These are phyloP conservation scores for Blastomyces silverae DNA, from an alignment of 2,329 filamentous ascomycete genomes.

Conservation along the genomic window DNA sequence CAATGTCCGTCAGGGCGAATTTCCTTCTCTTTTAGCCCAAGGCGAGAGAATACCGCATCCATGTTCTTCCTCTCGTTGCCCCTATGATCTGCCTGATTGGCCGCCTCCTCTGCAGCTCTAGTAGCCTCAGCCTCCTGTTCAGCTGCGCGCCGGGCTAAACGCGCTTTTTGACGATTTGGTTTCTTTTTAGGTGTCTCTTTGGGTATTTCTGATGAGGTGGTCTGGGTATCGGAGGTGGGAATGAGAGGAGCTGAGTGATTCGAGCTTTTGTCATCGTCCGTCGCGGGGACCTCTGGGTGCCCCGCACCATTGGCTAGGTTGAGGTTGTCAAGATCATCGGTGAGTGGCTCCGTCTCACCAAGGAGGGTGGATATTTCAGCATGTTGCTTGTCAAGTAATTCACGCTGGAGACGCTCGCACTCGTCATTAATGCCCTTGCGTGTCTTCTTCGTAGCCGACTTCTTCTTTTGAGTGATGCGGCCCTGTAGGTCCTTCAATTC, in stretches of 20 bases:
- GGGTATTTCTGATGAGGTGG: not conserved
- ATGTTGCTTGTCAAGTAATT: constrained; percentile 50
- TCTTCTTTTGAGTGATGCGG: constrained; percentile 90
- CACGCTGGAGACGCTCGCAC: constrained; percentile 52
- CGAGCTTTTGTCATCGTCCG: constrained; percentile 4
- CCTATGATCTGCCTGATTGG: constrained; percentile 64
- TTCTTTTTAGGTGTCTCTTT: constrained; percentile 52
- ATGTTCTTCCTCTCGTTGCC: constrained; percentile 64
- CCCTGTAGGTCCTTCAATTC: constrained; percentile 82
- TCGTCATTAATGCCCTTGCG: constrained; percentile 63
- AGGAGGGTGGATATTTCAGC: constrained; percentile 45
- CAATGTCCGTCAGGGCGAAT: constrained; percentile 92
- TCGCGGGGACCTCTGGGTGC: constrained; percentile 16
- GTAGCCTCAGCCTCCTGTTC: constrained; percentile 65
- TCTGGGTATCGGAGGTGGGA: not conserved
- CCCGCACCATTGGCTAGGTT: constrained; percentile 28
- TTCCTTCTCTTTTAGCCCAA: constrained; percentile 64
- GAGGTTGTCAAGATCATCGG: constrained; percentile 30
- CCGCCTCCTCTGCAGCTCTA: constrained; percentile 68
- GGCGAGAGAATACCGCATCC: constrained; percentile 56
- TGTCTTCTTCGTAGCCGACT: constrained; percentile 80
- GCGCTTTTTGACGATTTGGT: constrained; percentile 83
- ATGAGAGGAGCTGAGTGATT: constrained; percentile 13
- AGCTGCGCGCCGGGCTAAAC: constrained; percentile 79
- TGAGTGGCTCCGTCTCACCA: constrained; percentile 24